Conservation (phyloP, 2,329 filamentous ascomycete species). For the Chaetothyriales sp. region DNA sequence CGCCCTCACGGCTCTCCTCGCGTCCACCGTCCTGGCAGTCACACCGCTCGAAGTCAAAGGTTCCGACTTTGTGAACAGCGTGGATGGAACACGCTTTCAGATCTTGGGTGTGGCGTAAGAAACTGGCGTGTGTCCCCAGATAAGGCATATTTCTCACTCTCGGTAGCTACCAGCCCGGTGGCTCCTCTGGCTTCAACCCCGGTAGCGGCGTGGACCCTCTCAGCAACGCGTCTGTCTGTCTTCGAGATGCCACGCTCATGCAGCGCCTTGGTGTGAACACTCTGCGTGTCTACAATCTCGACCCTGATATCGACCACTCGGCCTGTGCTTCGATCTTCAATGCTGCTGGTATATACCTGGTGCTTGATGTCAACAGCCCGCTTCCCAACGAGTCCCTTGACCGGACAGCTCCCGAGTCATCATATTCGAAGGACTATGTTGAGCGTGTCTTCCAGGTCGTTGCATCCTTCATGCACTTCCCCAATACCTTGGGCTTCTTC, state of each 20-base stretch:
- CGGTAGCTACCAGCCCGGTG: constrained; percentile 45
- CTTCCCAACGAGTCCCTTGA: constrained; percentile 41
- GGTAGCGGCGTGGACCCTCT: constrained; percentile 38
- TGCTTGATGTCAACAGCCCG: constrained; percentile 51
- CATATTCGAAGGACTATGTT: constrained; percentile 42
- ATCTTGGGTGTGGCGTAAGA: constrained; percentile 46
- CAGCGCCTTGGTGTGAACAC: constrained; percentile 49
- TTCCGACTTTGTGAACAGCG: constrained; percentile 46
- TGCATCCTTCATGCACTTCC: constrained; percentile 51
- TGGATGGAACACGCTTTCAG: constrained; percentile 44
- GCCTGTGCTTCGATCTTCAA: constrained; percentile 51
- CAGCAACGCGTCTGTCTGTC: constrained; percentile 40
- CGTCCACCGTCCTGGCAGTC: constrained; percentile 36
- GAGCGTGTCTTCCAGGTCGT: constrained; percentile 46
- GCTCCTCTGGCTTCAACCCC: constrained; percentile 41
- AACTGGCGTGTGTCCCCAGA: neutral
- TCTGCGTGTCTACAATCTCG: constrained; percentile 50
- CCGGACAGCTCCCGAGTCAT: constrained; percentile 37
- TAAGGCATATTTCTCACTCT: constrained; percentile 5
- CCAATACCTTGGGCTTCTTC: constrained; percentile 53
- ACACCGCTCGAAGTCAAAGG: constrained; percentile 42
- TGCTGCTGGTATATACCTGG: constrained; percentile 49
- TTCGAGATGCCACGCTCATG: constrained; percentile 49
- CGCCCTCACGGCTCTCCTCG: constrained; percentile 27
- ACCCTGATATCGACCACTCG: constrained; percentile 44